These are phyloP conservation scores for Aspergillus panamensis DNA, from an alignment of 495 filamentous ascomycete genomes.

Conservation along the genomic window DNA sequence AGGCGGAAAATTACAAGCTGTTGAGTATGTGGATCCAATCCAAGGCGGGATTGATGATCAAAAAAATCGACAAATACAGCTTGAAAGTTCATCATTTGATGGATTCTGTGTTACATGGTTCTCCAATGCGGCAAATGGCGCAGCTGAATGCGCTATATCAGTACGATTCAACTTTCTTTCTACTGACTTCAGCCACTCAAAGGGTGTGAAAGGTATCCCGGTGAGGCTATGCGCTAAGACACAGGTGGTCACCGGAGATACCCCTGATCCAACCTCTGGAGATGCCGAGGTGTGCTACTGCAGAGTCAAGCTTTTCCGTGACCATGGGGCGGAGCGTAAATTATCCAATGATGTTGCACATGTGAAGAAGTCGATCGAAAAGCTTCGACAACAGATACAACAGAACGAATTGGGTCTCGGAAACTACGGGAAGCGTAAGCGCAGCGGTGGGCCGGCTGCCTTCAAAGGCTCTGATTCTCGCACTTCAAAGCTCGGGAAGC, in stretches of 20 bases:
- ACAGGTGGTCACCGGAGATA: conserved; percentile 49
- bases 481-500: conserved; percentile 76
- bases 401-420: conserved; percentile 90
- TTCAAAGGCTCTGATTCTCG: conserved; percentile 46
- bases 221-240: conserved; percentile 91
- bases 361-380: conserved; percentile 90
- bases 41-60: conserved; percentile 65
- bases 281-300: conserved; percentile 78
- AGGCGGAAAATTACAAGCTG: conserved; percentile 81
- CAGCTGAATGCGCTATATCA: conserved; percentile 73
- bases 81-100: conserved; percentile 82
- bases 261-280: conserved; percentile 41
- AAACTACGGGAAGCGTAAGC: conserved; percentile 84
- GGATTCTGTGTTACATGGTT: conserved; percentile 90
- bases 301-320: conserved; percentile 94
- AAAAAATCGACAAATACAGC: conserved; percentile 70
- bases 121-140: conserved; percentile 53
- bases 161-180: conserved; percentile 97
- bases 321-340: conserved; percentile 94
- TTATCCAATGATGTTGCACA: conserved; percentile 90
- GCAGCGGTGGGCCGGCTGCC: conserved; percentile 53
- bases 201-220: conserved; percentile 95
- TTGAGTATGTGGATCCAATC: conserved; percentile 83
- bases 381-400: conserved; percentile 83
- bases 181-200: conserved; percentile 96